These are phyloP conservation scores for Sporothrix mexicana DNA, from an alignment of 2,329 filamentous ascomycete genomes.

Conservation along the genomic window DNA sequence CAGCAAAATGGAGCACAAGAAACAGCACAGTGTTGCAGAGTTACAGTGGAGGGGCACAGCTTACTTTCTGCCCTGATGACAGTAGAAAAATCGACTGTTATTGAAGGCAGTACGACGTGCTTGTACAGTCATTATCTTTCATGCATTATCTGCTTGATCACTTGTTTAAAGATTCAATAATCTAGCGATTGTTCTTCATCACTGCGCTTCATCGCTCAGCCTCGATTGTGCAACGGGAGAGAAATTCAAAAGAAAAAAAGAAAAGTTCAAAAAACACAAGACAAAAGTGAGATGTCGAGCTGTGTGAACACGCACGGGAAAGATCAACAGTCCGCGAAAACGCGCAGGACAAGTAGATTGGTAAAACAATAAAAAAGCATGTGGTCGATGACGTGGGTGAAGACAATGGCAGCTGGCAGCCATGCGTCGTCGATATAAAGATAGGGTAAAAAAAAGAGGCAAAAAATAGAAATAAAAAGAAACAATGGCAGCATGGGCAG, in stretches of 20 bases:
- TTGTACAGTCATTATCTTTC: too few species aligned
- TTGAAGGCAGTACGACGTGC: neutral
- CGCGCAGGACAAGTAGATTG: neutral
- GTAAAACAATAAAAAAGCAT: neutral
- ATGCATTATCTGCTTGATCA: neutral
- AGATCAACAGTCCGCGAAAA: slow-evolving; percentile 1
- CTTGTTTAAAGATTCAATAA: neutral
- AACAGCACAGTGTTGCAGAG: neutral
- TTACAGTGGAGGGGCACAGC: neutral
- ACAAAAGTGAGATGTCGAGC: neutral
- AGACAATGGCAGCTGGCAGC: neutral
- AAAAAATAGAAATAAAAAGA: too few species aligned
- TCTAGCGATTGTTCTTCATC: neutral
- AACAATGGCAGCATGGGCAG: too few species aligned
- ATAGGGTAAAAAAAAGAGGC: too few species aligned
- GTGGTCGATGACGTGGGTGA: neutral
- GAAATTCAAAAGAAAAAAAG: neutral
- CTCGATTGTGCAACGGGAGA: slow-evolving; percentile 1
- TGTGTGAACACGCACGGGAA: neutral
- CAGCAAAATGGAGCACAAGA: too few species aligned
- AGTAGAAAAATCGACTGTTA: neutral
- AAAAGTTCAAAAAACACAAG: too few species aligned
- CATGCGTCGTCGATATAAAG: too few species aligned
- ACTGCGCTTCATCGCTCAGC: slow-evolving; percentile 12
- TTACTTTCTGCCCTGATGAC: slow-evolving; percentile 5